Evolutionary conservation across 768 basidiomycete species (phyloP).

Genomic region (Tulasnella sp.): DNA sequence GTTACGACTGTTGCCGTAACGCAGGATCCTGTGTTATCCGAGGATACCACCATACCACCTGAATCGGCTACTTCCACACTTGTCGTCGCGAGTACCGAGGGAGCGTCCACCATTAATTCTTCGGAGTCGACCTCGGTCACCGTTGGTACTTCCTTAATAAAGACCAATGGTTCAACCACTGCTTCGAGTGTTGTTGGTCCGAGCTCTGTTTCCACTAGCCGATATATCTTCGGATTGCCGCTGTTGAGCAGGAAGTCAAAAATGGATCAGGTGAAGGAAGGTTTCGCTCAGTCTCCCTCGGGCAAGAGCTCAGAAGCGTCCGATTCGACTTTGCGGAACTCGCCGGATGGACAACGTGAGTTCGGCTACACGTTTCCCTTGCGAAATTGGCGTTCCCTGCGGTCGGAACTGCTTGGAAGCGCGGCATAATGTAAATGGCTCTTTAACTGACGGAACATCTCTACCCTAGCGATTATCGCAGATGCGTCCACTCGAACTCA

Average conservation of each 20-base stretch:
- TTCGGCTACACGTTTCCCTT: background rate
- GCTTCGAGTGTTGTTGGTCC: slow-evolving; percentile 2
- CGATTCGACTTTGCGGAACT: background rate
- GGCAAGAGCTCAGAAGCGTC: background rate
- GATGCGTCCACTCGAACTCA: background rate
- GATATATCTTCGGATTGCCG: slow-evolving; percentile 16
- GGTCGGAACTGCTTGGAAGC: background rate
- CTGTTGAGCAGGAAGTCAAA: slow-evolving; percentile 14
- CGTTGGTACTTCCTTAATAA: background rate
- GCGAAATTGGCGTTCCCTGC: background rate
- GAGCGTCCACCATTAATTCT: background rate
- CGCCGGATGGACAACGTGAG: background rate
- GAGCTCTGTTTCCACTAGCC: slow-evolving; percentile 2
- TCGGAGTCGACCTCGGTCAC: slow-evolving; percentile 5
- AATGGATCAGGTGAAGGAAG: slow-evolving; percentile 18
- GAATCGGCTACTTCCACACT: slow-evolving; percentile 11
- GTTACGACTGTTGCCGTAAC: slow-evolving; percentile 1
- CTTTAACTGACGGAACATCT: background rate
- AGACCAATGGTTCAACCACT: background rate
- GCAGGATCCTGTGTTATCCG: background rate
- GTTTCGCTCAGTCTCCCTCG: background rate
- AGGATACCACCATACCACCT: background rate
- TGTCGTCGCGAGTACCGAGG: background rate
- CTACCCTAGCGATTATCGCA: background rate
- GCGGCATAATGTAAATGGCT: background rate